Evolutionary conservation across 768 basidiomycete genomes (phyloP).

Genomic region (Suillus weaverae): DNA sequence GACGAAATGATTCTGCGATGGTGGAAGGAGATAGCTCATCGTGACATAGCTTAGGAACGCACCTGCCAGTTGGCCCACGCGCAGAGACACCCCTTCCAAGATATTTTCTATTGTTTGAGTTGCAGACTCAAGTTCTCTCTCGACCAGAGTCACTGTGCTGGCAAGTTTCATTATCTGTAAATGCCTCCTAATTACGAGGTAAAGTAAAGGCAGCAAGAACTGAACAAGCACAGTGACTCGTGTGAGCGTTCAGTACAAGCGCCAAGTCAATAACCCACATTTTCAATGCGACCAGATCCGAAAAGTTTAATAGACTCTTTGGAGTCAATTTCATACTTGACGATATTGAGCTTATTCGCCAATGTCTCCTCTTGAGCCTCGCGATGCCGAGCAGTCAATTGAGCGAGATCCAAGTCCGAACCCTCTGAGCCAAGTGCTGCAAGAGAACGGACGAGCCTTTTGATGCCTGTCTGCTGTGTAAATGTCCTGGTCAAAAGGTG

Average conservation of each 20-base stretch:
- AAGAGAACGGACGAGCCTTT: neutral
- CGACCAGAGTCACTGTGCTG: slow-evolving; percentile 25
- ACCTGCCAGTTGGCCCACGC: neutral
- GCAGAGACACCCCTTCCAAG: neutral
- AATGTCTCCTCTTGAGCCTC: slow-evolving; percentile 27
- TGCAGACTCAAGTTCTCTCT: slow-evolving; percentile 22
- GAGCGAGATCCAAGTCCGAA: slow-evolving; percentile 21
- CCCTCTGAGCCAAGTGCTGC: slow-evolving; percentile 20
- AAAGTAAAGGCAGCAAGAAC: slow-evolving; percentile 37
- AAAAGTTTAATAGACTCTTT: slow-evolving; percentile 27
- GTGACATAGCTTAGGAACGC: neutral
- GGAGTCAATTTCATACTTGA: slow-evolving; percentile 36
- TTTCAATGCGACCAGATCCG: slow-evolving; percentile 36
- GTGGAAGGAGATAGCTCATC: no score
- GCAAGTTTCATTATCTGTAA: slow-evolving; percentile 33
- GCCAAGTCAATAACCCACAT: slow-evolving; percentile 19
- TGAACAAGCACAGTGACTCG: slow-evolving; percentile 11
- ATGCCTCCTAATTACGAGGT: slow-evolving; percentile 35
- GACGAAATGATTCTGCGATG: neutral
- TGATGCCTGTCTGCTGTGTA: neutral
- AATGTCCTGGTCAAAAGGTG: no score
- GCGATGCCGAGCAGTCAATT: neutral
- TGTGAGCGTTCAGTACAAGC: neutral
- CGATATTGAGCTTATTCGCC: slow-evolving; percentile 25
- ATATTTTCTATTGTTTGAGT: neutral